Evolutionary conservation across 441 rosid genomes (phyloP).

Genomic region (Rhodomyrtus psidioides): DNA sequence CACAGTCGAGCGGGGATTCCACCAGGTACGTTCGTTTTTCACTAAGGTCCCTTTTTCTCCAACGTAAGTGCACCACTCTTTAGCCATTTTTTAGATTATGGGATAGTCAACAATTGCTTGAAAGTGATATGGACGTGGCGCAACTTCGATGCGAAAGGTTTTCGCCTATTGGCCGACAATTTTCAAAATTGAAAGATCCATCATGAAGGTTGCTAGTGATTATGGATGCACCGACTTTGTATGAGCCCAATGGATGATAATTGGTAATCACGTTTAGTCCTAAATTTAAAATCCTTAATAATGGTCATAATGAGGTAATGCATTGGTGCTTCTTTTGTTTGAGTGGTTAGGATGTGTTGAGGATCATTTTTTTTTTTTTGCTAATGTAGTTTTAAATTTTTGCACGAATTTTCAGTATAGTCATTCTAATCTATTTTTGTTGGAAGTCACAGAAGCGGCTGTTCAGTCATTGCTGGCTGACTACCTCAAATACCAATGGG

Average conservation of each 20-base stretch:
- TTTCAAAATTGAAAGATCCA: neutral
- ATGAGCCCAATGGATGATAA: neutral
- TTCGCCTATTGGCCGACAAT: neutral
- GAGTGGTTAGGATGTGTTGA: neutral
- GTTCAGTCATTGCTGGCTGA: fast-evolving
- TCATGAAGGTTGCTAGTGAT: neutral
- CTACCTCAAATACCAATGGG: neutral
- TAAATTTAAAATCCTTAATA: neutral
- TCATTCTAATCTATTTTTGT: neutral
- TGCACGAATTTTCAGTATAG: neutral
- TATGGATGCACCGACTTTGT: neutral
- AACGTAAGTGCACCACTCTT: neutral
- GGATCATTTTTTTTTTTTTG: neutral
- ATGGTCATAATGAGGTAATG: neutral
- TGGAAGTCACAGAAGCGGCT: fast-evolving
- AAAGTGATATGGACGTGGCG: neutral
- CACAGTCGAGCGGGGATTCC: slow-evolving; percentile 64
- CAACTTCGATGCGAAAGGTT: neutral
- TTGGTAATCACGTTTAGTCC: neutral
- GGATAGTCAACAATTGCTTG: neutral
- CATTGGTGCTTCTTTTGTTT: neutral
- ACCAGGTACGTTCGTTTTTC: slow-evolving; percentile 40
- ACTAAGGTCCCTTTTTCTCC: neutral
- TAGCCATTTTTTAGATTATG: neutral
- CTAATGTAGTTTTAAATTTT: neutral